These are phyloP conservation scores for Austropuccinia psidii DNA, from an alignment of 1,284 basidiomycete genomes.

Conservation along the genomic window DNA sequence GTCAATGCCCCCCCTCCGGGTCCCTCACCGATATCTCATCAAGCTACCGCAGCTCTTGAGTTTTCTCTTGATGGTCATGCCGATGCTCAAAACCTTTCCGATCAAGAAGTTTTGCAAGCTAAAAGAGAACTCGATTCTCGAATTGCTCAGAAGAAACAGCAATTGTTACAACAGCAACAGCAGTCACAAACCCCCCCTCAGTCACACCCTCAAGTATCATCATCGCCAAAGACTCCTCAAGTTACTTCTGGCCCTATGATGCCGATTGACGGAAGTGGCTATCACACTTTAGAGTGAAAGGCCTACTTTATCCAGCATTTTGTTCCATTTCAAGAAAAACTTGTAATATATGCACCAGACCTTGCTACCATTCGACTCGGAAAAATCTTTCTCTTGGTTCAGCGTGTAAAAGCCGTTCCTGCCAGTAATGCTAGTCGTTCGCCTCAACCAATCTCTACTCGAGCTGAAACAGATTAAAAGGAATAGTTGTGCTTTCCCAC, in stretches of 20 bases:
- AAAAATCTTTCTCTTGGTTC: too few species aligned
- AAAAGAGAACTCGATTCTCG: slow-evolving; percentile 2
- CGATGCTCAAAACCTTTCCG: slow-evolving; percentile 23
- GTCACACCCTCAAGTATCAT: background rate
- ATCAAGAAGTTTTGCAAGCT: slow-evolving; percentile 6
- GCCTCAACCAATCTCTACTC: too few species aligned
- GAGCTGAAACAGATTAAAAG: too few species aligned
- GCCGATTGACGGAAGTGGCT: background rate
- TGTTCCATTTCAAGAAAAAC: background rate
- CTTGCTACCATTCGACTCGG: too few species aligned
- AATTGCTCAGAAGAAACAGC: slow-evolving; percentile 17
- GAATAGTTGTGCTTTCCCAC: too few species aligned
- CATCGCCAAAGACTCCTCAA: background rate
- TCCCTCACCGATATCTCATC: slow-evolving; percentile 19
- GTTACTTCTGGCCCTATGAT: background rate
- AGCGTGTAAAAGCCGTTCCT: too few species aligned
- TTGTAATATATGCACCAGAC: too few species aligned
- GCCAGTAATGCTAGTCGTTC: too few species aligned
- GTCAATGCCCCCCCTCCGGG: slow-evolving; percentile 2
- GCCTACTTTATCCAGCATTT: background rate
- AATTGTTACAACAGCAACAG: slow-evolving; percentile 13
- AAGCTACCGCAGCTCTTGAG: slow-evolving; percentile 13
- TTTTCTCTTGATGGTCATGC: slow-evolving; percentile 5
- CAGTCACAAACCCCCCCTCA: background rate
- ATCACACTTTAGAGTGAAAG: slow-evolving; percentile 22